phyloP scores from a whole-genome alignment of 805 yeast species.

The Jamesozyma piceae region DNA sequence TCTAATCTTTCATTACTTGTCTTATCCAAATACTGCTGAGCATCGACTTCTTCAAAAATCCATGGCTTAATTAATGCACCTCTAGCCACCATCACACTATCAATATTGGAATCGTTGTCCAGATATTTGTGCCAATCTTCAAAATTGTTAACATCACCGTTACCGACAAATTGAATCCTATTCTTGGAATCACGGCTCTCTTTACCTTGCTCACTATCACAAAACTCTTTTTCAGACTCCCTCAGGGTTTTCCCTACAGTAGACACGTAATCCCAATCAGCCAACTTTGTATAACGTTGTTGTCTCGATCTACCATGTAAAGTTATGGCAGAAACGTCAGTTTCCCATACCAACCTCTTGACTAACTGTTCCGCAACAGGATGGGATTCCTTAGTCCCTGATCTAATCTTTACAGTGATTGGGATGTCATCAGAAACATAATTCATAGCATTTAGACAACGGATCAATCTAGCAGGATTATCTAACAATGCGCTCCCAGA shows the following conservation, averaged over 20 bases:
- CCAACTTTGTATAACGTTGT: constrained; percentile 83
- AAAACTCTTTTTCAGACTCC: constrained; percentile 42
- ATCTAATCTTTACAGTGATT: constrained; percentile 82
- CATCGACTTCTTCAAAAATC: constrained; percentile 93
- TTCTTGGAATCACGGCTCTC: constrained; percentile 48
- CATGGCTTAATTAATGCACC: constrained; percentile 98
- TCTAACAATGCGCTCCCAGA: constrained; percentile 92
- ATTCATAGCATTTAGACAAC: constrained; percentile 82
- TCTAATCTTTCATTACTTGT: constrained; percentile 83
- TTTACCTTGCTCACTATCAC: constrained; percentile 57
- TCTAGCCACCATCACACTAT: constrained; percentile 94
- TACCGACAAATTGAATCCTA: constrained; percentile 80
- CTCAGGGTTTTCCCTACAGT: constrained; percentile 63
- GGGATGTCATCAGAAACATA: constrained; percentile 86
- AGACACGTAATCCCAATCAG: constrained; percentile 85
- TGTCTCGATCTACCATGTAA: constrained; percentile 94
- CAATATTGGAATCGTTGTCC: constrained; percentile 53
- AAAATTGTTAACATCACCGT: constrained; percentile 83
- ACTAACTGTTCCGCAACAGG: constrained; percentile 82
- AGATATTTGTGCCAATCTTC: constrained; percentile 81
- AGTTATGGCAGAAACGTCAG: constrained; percentile 83
- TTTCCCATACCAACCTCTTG: constrained; percentile 59
- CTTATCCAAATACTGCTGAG: constrained; percentile 84
- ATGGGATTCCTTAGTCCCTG: constrained; percentile 77
- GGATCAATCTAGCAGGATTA: constrained; percentile 69